Percentiles rank a stretch among this genome's conserved stretches.
These are phyloP conservation scores for Yarrowia sp. DNA, from an alignment of 805 yeast species.

Conservation along the genomic window DNA sequence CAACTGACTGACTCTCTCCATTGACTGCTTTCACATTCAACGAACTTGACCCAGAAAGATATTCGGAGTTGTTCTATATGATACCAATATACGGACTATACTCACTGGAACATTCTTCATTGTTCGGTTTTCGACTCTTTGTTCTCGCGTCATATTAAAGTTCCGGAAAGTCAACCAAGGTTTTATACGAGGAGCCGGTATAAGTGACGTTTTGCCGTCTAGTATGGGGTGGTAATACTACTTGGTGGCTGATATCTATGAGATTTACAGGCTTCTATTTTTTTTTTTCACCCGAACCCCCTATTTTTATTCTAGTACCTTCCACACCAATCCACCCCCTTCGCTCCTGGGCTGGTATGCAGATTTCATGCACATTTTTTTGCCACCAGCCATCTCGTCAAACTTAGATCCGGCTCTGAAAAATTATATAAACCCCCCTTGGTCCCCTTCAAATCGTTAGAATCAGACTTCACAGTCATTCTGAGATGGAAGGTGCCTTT, in stretches of 20 bases:
- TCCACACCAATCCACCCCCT: not conserved
- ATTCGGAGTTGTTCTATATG: too few relatives aligned
- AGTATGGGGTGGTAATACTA: too few relatives aligned
- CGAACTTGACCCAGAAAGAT: too few relatives aligned
- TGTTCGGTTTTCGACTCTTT: not conserved
- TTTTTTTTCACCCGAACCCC: not conserved
- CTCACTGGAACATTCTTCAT: not conserved
- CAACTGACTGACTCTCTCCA: too few relatives aligned
- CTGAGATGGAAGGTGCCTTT: conserved; percentile 1
- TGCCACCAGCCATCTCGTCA: not conserved
- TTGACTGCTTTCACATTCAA: too few relatives aligned
- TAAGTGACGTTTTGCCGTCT: too few relatives aligned
- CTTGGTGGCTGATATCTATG: too few relatives aligned
- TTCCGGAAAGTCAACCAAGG: too few relatives aligned
- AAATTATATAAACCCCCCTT: not conserved
- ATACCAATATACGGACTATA: too few relatives aligned
- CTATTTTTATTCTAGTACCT: not conserved
- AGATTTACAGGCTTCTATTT: too few relatives aligned
- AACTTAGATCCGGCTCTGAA: not conserved
- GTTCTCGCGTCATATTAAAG: too few relatives aligned
- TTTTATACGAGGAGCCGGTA: too few relatives aligned
- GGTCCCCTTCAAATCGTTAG: not conserved
- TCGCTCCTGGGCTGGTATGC: not conserved
- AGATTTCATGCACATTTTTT: not conserved
- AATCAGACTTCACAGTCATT: conserved; percentile 1